phyloP scores from a whole-genome alignment of 441 rosid genomes.

The Syzygium syzygioides region DNA sequence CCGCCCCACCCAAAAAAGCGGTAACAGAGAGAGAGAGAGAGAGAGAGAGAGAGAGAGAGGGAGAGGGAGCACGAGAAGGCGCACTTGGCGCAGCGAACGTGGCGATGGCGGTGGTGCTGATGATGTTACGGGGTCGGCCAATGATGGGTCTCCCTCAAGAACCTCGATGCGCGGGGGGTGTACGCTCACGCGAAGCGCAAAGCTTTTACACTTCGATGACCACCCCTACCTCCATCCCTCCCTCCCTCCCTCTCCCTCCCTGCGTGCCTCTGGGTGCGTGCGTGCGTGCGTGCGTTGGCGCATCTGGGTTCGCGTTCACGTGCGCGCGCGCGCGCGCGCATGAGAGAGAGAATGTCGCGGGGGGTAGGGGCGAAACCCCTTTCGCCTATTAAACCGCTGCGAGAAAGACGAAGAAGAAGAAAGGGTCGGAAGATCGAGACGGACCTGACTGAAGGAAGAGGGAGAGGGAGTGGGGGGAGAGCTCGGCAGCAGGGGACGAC shows the following conservation, averaged over 20 bases:
- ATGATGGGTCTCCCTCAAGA: background rate
- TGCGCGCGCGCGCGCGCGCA: background rate
- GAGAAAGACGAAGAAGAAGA: too few relatives aligned
- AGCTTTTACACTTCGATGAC: background rate
- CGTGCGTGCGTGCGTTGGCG: background rate
- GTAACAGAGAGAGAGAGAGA: background rate
- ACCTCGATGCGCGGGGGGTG: background rate
- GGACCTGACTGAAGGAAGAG: background rate
- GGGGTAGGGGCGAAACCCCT: background rate
- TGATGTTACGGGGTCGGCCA: background rate
- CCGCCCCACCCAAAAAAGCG: background rate
- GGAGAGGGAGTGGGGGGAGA: background rate
- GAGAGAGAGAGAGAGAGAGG: background rate
- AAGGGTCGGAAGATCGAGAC: background rate
- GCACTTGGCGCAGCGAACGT: background rate
- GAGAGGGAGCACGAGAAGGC: background rate
- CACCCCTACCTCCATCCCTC: background rate
- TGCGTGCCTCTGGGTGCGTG: background rate
- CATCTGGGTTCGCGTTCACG: background rate
- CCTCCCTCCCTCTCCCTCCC: background rate
- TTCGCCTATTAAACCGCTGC: background rate
- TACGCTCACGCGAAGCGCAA: background rate
- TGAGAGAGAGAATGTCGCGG: background rate
- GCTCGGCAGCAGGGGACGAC: too few relatives aligned
- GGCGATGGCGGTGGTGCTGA: background rate